Evolutionary conservation across 306 rosid species (phyloP), one percentile per base, ranked within the genome.

Genomic region (Boehmeria nivea): DNA sequence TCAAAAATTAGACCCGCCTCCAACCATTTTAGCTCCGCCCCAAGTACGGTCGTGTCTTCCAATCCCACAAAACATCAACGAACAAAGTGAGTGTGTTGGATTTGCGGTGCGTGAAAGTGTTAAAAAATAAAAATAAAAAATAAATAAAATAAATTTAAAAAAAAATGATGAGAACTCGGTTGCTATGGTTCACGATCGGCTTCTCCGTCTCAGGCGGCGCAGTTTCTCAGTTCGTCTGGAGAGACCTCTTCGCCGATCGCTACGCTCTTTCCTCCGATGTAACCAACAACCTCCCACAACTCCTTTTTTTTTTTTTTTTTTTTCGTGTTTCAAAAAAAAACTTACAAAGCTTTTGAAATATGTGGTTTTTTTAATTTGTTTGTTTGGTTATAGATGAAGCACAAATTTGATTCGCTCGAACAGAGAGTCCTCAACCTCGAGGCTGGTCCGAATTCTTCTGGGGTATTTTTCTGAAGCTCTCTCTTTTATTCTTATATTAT

Each of bases 171-270:
- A 46, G 81, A 61, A 67, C 67, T 45, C 77, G 77, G 22, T 25
- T 71, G 71, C 19, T 71, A 4, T 76, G 81, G 81, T 66, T 66
- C 64, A 59, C 60, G 16, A 1, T 76, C 15, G 81, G 81, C 17
- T 66, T 76, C 44, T 60, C 67, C 16, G 34, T 18, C 8, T 57
- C 81, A 17, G 64, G 63, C 38, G 77, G 77, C 53, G 60, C 77
- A 19, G 69, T 71, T 47, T 71, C 81, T 20, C 77, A 76, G 3
- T 57, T 76, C 20, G 58, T 71, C 15, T 66, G 73, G 71, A 62
- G 34, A 58, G 77, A 76, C 45, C 74, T 71, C 8, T 44, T 66
- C 4, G 47, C 42, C 28, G 43, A 61, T 22, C 73, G 81, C 6
- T 53, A 9, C 24, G 64, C 61, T 38, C 67, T 71, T 17, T 71